Conservation (phyloP, 2,329 filamentous ascomycete genomes). For the Grosmannia huntii region DNA sequence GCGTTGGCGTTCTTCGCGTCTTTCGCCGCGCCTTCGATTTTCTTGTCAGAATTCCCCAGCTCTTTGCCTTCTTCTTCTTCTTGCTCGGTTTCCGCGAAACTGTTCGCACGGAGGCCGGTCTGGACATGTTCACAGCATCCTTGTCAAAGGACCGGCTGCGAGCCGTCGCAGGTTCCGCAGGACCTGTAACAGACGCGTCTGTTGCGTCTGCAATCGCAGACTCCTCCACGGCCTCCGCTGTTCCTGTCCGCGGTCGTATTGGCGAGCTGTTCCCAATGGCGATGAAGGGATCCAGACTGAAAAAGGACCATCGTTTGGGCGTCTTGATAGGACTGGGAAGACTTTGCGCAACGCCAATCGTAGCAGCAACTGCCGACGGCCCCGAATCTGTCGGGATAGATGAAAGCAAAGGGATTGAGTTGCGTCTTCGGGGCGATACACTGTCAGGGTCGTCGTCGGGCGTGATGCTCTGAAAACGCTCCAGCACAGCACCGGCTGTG, state of each 20-base stretch:
- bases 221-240: conserved; percentile 31
- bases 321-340: conserved; percentile 37
- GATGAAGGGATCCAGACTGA: conserved; percentile 43
- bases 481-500: conserved; percentile 59
- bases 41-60: conserved; percentile 51
- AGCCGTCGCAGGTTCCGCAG: neutral
- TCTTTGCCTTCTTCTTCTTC: conserved; percentile 66
- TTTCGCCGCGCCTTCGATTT: conserved; percentile 41
- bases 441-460: conserved; percentile 18
- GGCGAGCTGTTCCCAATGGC: conserved; percentile 27
- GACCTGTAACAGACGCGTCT: conserved; percentile 12
- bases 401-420: conserved; percentile 44
- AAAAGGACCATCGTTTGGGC: conserved; percentile 49
- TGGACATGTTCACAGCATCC: conserved; percentile 13
- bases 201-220: conserved; percentile 16
- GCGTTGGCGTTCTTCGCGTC: conserved; percentile 33
- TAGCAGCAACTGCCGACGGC: conserved; percentile 12
- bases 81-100: conserved; percentile 20
- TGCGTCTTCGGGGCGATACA: conserved; percentile 36
- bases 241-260: conserved; percentile 32
- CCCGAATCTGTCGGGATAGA: conserved; percentile 24
- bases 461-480: conserved; percentile 30
- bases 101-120: conserved; percentile 15
- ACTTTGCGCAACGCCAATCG: conserved; percentile 14
- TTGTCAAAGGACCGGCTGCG: neutral